phyloP scores from a whole-genome alignment of 768 basidiomycete genomes.

The Hirschioporus abietinus region DNA sequence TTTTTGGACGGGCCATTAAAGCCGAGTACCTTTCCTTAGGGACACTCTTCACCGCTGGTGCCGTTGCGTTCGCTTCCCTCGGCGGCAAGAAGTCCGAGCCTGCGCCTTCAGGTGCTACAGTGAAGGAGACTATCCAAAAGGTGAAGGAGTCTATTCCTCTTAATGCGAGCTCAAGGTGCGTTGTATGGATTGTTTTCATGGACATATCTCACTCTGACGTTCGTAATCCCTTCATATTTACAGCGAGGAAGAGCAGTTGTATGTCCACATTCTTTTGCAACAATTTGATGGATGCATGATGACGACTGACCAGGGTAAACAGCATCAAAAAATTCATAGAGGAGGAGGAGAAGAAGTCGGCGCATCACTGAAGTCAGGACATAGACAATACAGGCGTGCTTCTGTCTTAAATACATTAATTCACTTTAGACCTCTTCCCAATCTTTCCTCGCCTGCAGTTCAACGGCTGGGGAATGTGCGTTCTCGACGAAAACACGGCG shows the following conservation, averaged over 20 bases:
- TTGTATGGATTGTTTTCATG: constrained; percentile 12
- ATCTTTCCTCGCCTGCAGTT: neutral
- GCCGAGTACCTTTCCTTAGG: constrained; percentile 76
- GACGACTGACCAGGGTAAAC: constrained; percentile 43
- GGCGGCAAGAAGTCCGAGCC: constrained; percentile 51
- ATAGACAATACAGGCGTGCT: neutral
- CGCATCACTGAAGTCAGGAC: neutral
- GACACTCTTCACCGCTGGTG: constrained; percentile 50
- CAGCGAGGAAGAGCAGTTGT: constrained; percentile 88
- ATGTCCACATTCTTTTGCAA: constrained; percentile 28
- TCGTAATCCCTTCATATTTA: constrained; percentile 9
- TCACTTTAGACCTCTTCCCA: neutral
- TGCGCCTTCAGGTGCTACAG: constrained; percentile 35
- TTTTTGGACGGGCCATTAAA: constrained; percentile 76
- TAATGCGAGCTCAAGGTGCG: constrained; percentile 64
- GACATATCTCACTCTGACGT: constrained; percentile 3
- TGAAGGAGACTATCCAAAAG: constrained; percentile 38
- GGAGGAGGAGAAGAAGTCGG: constrained; percentile 74
- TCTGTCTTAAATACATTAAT: neutral
- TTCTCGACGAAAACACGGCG: neutral
- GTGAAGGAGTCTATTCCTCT: constrained; percentile 62
- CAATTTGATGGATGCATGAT: constrained; percentile 22
- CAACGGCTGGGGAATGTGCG: neutral
- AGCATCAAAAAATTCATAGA: constrained; percentile 78
- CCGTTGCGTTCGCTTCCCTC: constrained; percentile 46